Base-by-base conservation (phyloP, 2,329 filamentous ascomycete species). In the Neofusicoccum kwambonambiense region DNA sequence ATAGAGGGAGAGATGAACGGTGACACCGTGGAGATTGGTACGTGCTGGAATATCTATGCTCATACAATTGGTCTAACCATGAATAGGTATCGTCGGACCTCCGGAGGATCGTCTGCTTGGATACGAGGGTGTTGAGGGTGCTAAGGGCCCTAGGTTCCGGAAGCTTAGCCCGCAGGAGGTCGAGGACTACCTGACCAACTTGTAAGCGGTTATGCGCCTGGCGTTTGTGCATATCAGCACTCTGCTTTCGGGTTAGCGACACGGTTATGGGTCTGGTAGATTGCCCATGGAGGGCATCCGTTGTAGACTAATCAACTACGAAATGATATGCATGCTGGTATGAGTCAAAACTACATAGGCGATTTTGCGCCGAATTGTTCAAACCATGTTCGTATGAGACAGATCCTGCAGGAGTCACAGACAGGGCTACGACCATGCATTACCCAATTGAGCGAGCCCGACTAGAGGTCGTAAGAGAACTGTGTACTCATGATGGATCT, bases 1-100 rank as follows among this genome's bases (percentile, higher is more conserved):
- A 99, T 99, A 76, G 94, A 98, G 82, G 95, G 95, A 65, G 95
- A 98, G 83, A 98, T 98, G 94, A 98, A 94, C 72, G 94, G 94
- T 68, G 93, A 98, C 78, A 97, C 94, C 37, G 96, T 99, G 69
- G 95, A 99, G 82, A 97, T 99, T 79, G 94, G 92, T 93, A 81
- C 78, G 88, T 62, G 12, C 5, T 19, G 6, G 3, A 1, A 8
- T 12, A 3, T 17, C 13, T 22, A 13, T 4, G 2, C 12, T 77
- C 41, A 78, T 70, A 77, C 68, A 4, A 47, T 27, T 3, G 13
- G 7, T 8, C 65, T 69, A 66, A 68, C 56, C 50, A 45, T 66
- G n/a, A 34, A 3, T 66, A 95, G 92, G 94, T 74, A 98, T 99
- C 71, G 92, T 99, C 71, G 95, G 95, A 34, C 91, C 93, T 50